Conservation (phyloP, 148 eudicot genomes). For the Fagopyrum tataricum region DNA sequence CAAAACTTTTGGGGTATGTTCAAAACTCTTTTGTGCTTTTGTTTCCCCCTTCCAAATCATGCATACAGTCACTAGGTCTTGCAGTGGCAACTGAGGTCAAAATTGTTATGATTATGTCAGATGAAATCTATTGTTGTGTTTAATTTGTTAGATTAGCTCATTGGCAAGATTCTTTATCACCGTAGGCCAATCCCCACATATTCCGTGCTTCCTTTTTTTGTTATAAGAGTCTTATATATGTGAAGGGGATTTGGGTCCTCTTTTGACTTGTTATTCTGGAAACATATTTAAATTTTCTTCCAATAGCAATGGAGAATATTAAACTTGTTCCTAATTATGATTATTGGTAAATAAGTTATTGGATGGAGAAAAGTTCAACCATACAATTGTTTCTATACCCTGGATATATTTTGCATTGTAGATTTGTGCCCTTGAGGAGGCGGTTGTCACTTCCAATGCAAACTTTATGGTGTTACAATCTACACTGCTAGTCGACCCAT, state of each 20-base stretch:
- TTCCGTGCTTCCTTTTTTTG: neutral
- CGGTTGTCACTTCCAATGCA: neutral
- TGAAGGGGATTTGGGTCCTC: neutral
- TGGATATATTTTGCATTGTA: neutral
- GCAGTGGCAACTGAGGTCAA: neutral
- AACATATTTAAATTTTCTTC: neutral
- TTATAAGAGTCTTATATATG: neutral
- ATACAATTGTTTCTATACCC: neutral
- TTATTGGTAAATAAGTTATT: neutral
- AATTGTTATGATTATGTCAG: neutral
- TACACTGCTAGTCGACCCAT: neutral
- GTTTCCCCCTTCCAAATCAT: neutral
- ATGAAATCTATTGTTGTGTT: neutral
- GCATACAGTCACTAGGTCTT: neutral
- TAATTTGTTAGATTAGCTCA: neutral
- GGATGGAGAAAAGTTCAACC: neutral
- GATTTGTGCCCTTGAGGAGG: neutral
- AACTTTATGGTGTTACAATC: neutral
- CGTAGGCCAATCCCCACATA: neutral
- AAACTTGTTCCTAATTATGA: neutral
- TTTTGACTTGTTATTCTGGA: neutral
- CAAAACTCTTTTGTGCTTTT: neutral
- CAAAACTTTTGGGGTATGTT: slow-evolving; percentile 68
- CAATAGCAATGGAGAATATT: neutral
- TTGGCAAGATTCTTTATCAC: neutral